phyloP scores from a whole-genome alignment of 2,329 filamentous ascomycete genomes.

The Botrytis byssoidea region DNA sequence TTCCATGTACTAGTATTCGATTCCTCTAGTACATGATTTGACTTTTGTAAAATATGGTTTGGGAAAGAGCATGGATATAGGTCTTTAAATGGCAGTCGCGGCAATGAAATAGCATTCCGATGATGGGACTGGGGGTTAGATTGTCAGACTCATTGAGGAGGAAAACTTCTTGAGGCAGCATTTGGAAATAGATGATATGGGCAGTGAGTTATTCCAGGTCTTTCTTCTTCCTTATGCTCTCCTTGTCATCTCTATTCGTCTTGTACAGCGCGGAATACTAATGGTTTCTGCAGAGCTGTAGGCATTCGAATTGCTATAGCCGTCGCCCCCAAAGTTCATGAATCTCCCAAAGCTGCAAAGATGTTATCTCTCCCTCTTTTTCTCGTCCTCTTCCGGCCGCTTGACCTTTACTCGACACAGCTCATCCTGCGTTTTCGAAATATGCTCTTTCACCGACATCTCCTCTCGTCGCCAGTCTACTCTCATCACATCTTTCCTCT shows the following conservation, averaged over 20 bases:
- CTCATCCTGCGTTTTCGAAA: not conserved
- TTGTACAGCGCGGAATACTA: rapidly evolving
- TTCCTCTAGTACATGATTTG: not conserved
- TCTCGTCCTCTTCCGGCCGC: too few species aligned
- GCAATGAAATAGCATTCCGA: not conserved
- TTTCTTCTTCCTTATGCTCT: not conserved
- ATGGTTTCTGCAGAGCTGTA: rapidly evolving
- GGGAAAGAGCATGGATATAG: not conserved
- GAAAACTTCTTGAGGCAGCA: not conserved
- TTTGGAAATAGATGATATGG: not conserved
- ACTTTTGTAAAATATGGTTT: not conserved
- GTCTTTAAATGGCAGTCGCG: not conserved
- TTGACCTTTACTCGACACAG: not conserved
- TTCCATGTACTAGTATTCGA: not conserved
- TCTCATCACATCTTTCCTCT: too few species aligned
- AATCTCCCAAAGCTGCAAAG: too few species aligned
- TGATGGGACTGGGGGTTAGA: not conserved
- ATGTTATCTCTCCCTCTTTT: too few species aligned
- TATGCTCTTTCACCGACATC: not conserved
- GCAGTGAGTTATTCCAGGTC: not conserved
- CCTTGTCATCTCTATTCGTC: rapidly evolving
- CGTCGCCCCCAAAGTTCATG: too few species aligned
- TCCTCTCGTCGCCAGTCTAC: too few species aligned
- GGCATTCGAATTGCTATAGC: not conserved
- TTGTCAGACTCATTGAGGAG: rapidly evolving